Conservation (phyloP, 805 yeast species). For the Candida krabiensis region DNA sequence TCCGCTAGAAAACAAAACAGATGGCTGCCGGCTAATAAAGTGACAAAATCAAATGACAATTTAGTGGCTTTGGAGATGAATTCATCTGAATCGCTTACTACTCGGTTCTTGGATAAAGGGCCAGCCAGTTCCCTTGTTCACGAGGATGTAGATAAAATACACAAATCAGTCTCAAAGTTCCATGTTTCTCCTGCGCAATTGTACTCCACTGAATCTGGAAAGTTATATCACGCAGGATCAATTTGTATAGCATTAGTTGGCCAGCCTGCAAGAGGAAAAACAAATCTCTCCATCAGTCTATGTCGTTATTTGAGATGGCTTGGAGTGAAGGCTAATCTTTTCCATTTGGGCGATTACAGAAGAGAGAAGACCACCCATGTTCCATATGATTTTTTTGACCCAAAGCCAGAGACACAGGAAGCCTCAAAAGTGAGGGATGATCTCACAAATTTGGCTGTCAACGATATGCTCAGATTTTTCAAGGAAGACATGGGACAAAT, state of each 20-base stretch:
- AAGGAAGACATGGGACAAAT: conserved; percentile 83
- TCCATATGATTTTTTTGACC: conserved; percentile 70
- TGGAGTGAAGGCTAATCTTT: conserved; percentile 89
- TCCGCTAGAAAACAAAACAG: conserved; percentile 55
- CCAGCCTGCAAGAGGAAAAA: conserved; percentile 93
- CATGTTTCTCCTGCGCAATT: conserved; percentile 89
- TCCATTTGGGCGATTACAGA: conserved; percentile 90
- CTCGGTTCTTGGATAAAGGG: conserved; percentile 15
- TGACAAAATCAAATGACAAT: conserved; percentile 7
- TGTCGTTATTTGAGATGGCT: conserved; percentile 94
- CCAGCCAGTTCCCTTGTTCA: conserved; percentile 7
- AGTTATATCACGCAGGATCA: conserved; percentile 93
- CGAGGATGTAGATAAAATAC: conserved; percentile 59
- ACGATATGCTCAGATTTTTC: conserved; percentile 71
- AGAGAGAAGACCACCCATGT: conserved; percentile 53
- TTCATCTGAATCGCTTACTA: conserved; percentile 13
- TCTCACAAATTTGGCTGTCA: conserved; percentile 61
- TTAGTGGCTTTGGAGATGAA: conserved; percentile 10
- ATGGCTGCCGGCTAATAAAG: conserved; percentile 38
- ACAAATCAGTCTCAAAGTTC: conserved; percentile 55
- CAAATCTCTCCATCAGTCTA: conserved; percentile 86
- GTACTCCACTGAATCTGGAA: conserved; percentile 89
- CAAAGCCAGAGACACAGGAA: conserved; percentile 44
- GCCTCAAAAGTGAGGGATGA: conserved; percentile 55
- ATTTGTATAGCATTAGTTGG: conserved; percentile 88